phyloP scores from a whole-genome alignment of 441 rosid species.

The Euphorbia schlechtendalii region DNA sequence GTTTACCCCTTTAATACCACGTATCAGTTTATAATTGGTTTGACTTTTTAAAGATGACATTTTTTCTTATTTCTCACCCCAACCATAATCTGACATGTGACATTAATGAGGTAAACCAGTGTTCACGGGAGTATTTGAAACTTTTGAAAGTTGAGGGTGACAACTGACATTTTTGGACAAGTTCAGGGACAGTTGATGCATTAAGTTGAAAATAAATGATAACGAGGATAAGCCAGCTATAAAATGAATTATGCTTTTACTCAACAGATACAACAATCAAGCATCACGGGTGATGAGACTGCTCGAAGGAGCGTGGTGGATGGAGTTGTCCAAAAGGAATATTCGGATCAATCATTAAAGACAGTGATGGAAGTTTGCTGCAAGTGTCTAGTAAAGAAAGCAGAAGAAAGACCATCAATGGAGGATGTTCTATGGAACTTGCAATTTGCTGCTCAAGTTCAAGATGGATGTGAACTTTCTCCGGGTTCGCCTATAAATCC shows the following conservation, averaged over 20 bases:
- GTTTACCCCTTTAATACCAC: no score
- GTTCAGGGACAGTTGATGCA: no score
- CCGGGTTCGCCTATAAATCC: slow-evolving; percentile 35
- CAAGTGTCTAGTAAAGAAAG: slow-evolving; percentile 60
- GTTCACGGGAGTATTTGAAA: no score
- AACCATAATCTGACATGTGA: neutral
- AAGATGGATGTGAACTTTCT: slow-evolving; percentile 66
- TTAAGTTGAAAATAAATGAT: no score
- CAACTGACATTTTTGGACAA: no score
- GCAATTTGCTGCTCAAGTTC: slow-evolving; percentile 94
- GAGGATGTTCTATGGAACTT: slow-evolving; percentile 95
- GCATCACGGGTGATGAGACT: slow-evolving; percentile 35
- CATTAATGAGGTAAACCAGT: no score
- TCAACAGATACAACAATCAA: slow-evolving; percentile 56
- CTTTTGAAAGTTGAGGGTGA: no score
- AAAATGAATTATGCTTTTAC: neutral
- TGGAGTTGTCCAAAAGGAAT: slow-evolving; percentile 44
- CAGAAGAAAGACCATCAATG: slow-evolving; percentile 63
- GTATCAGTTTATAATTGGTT: no score
- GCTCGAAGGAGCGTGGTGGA: slow-evolving; percentile 59
- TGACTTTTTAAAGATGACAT: no score
- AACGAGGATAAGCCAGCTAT: no score
- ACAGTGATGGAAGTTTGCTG: slow-evolving; percentile 73
- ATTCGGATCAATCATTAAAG: slow-evolving; percentile 70
- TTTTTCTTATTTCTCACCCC: no score